Conservation (phyloP, 441 rosid species). For the Populus hybrid region DNA sequence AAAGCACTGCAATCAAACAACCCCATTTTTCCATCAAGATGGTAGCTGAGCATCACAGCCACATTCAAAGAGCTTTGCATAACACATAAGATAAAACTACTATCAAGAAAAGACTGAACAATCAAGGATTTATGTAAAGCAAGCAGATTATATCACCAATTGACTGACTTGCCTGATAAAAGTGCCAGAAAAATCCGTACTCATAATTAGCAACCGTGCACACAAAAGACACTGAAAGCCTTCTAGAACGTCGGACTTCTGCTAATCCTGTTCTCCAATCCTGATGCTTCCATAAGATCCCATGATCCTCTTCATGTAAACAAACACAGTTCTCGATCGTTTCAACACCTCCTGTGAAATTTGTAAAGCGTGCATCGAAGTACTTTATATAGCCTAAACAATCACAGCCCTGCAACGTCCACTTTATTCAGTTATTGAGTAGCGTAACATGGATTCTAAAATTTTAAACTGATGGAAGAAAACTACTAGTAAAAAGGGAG, state of each 20-base stretch:
- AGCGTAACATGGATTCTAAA: neutral
- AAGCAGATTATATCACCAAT: conserved; percentile 8
- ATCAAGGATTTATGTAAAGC: conserved; percentile 1
- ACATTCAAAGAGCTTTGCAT: conserved; percentile 9
- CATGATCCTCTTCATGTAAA: conserved; percentile 92
- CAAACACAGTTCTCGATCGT: conserved; percentile 90
- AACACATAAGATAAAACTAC: conserved; percentile 5
- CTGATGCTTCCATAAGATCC: conserved; percentile 91
- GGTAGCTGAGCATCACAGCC: conserved; percentile 5
- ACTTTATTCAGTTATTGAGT: neutral
- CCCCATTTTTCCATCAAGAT: conserved; percentile 14
- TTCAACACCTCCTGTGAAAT: conserved; percentile 86
- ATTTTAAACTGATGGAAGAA: neutral
- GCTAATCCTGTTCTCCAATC: conserved; percentile 96
- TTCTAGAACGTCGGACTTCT: conserved; percentile 85
- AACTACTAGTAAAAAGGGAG: no score
- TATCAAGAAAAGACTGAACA: neutral
- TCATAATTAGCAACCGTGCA: conserved; percentile 91
- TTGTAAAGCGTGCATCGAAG: conserved; percentile 81
- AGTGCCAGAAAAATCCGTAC: conserved; percentile 90
- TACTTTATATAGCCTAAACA: conserved; percentile 85
- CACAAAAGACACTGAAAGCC: conserved; percentile 71
- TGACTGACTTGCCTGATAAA: conserved; percentile 66
- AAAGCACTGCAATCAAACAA: neutral
- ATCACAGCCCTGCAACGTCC: conserved; percentile 63